Evolutionary conservation across 2,329 filamentous ascomycete genomes (phyloP).

Genomic region (Aspergillus hiratsukae): DNA sequence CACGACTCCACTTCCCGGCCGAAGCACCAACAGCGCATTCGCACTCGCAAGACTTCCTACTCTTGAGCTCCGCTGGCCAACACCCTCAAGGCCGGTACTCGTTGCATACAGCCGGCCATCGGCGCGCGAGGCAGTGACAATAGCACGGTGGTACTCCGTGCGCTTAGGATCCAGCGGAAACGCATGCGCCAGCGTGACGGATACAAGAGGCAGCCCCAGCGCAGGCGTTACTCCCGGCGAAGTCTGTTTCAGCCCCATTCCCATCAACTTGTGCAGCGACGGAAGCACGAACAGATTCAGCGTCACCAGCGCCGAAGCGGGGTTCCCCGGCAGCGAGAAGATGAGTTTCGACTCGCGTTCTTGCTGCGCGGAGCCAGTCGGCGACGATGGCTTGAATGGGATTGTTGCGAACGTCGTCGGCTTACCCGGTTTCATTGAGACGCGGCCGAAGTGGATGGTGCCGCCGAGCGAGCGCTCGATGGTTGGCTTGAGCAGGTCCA

Average conservation of each 20-base stretch:
- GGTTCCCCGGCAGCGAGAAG: conserved; percentile 91
- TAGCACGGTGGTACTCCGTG: conserved; percentile 84
- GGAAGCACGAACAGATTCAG: conserved; percentile 93
- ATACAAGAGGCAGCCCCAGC: conserved; percentile 66
- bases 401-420: conserved; percentile 95
- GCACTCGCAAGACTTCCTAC: conserved; percentile 86
- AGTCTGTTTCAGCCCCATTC: conserved; percentile 44
- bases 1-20: conserved; percentile 48
- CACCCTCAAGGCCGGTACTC: conserved; percentile 67
- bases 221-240: conserved; percentile 46
- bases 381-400: conserved; percentile 50
- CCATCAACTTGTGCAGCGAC: conserved; percentile 71
- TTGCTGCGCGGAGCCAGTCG: conserved; percentile 44
- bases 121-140: conserved; percentile 57
- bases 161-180: conserved; percentile 69
- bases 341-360: conserved; percentile 63
- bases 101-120: conserved; percentile 68
- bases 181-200: conserved; percentile 67
- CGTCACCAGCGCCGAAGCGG: conserved; percentile 86
- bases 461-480: conserved; percentile 86
- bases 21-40: conserved; percentile 73
- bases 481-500: conserved; percentile 93
- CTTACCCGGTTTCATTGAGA: conserved; percentile 97
- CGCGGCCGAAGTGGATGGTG: conserved; percentile 92
- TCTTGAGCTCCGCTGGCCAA: conserved; percentile 72